phyloP scores from a whole-genome alignment of 176 grass and related monocot species.

The Lolium perenne region DNA sequence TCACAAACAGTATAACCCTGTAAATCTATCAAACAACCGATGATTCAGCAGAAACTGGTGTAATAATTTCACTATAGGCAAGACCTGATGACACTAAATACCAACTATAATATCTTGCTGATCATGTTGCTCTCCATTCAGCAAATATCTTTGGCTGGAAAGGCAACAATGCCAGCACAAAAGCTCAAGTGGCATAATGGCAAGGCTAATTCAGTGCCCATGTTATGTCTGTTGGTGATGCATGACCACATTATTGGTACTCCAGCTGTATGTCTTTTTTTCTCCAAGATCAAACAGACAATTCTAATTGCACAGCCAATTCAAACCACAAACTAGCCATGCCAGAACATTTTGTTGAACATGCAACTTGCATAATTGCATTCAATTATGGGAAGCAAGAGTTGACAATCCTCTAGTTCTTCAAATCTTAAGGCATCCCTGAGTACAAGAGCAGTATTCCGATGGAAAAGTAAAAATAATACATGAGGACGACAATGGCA shows the following conservation, averaged over 20 bases:
- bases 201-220: background rate
- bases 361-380: constrained; percentile 43
- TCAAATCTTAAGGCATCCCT: constrained; percentile 50
- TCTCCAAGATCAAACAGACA: background rate
- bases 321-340: constrained; percentile 1
- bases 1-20: background rate
- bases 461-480: constrained; percentile 56
- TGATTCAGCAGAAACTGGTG: background rate
- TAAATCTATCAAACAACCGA: background rate
- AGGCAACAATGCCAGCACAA: constrained; percentile 1
- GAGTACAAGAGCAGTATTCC: constrained; percentile 52
- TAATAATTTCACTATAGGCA: background rate
- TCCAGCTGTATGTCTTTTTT: background rate
- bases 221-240: background rate
- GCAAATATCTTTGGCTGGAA: constrained; percentile 7
- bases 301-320: constrained; percentile 26
- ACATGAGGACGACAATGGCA: constrained; percentile 43
- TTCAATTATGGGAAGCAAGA: constrained; percentile 47
- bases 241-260: background rate
- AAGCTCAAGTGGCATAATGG: constrained; percentile 1
- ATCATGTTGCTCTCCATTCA: background rate
- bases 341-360: constrained; percentile 30
- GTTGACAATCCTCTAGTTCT: constrained; percentile 46
- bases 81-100: background rate
- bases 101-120: background rate